Percentiles rank a stretch among this genome's conserved stretches.
Conservation (phyloP, 441 rosid genomes). For the Omphalea diandra region DNA sequence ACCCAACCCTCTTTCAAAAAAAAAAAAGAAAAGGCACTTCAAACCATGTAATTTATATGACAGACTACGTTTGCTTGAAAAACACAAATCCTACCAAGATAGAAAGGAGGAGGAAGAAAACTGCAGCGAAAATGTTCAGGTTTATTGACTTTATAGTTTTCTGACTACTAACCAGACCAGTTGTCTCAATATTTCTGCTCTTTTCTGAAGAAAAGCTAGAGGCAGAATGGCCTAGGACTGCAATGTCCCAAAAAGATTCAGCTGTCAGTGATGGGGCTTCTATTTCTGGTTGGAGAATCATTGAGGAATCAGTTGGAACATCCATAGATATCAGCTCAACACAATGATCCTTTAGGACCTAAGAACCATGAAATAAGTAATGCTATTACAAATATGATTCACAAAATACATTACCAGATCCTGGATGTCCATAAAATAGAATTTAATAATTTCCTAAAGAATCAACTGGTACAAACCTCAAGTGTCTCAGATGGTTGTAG, state of each 20-base stretch:
- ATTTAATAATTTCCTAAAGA: conserved; percentile 2
- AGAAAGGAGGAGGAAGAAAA: conserved; percentile 57
- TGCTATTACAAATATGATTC: not conserved
- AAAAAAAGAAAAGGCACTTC: not conserved
- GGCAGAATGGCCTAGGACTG: conserved; percentile 29
- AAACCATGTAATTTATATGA: not conserved
- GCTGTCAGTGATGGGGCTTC: conserved; percentile 44
- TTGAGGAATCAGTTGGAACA: conserved; percentile 45
- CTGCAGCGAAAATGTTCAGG: conserved; percentile 39
- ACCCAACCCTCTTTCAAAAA: not conserved
- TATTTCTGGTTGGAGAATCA: conserved; percentile 57
- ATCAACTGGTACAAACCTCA: conserved; percentile 51
- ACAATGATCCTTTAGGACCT: conserved; percentile 85
- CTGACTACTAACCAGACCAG: conserved; percentile 24
- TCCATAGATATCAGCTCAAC: conserved; percentile 80
- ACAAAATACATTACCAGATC: not conserved
- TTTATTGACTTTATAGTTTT: conserved; percentile 25
- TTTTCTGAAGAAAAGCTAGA: conserved; percentile 29
- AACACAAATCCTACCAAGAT: conserved; percentile 52
- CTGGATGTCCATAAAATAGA: not conserved
- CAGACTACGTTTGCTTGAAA: conserved; percentile 27
- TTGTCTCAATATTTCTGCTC: conserved; percentile 21
- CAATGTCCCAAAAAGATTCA: conserved; percentile 69
- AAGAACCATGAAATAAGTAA: not conserved
- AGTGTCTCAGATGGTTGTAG: conserved; percentile 70